Percentiles rank a stretch among this genome's conserved stretches.
These are phyloP conservation scores for Babesia bigemina DNA, from an alignment of 169 alveolate genomes.

Conservation along the genomic window DNA sequence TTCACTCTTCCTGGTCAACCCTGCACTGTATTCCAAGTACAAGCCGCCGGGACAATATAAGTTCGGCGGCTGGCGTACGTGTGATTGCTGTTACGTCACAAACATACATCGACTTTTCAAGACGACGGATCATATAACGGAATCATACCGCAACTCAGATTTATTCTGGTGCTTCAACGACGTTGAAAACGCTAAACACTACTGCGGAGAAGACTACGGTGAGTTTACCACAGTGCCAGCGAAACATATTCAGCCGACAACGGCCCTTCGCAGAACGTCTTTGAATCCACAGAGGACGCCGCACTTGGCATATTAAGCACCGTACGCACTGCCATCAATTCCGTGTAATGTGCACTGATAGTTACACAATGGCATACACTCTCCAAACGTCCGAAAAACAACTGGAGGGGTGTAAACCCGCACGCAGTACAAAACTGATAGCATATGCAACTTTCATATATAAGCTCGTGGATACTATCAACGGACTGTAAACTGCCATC, in stretches of 20 bases:
- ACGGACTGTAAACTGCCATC: no score
- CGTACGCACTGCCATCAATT: neutral
- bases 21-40: constrained; percentile 62
- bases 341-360: constrained; percentile 1
- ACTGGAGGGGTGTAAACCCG: neutral
- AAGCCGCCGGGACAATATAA: constrained; percentile 73
- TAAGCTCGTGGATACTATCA: no score
- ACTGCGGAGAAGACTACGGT: constrained; percentile 45
- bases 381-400: neutral
- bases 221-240: neutral
- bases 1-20: constrained; percentile 52
- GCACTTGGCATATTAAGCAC: constrained; percentile 1
- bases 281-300: constrained; percentile 33
- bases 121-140: constrained; percentile 1
- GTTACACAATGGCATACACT: neutral
- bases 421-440: constrained; percentile 3
- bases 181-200: constrained; percentile 23
- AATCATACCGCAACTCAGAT: neutral
- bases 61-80: constrained; percentile 69
- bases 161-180: constrained; percentile 52
- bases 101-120: constrained; percentile 1
- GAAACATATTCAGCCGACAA: neutral
- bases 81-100: constrained; percentile 68
- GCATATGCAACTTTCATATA: constrained; percentile 14
- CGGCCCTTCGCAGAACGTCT: neutral